Evolutionary conservation across 192 early-diverging fungal species (phyloP), one percentile per base, ranked within the genome.

Genomic region (Gigaspora rosea): DNA sequence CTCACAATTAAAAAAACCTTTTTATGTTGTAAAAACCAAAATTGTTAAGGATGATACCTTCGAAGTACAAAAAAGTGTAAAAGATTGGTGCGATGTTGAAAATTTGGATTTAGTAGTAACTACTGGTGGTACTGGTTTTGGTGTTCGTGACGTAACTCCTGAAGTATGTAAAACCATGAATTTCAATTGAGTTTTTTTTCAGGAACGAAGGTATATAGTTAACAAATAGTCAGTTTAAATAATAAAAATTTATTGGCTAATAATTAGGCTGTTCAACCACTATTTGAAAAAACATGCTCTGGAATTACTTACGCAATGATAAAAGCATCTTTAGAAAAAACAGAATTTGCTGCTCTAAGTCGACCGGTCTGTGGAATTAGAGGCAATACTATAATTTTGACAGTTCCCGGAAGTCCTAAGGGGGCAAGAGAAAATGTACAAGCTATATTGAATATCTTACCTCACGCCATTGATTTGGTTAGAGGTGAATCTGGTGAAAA

Each of bases 41-140:
- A 74, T 84, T 71, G 85, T 91, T 1, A 77, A 85, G 2, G 93
- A 93, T 82, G 82, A 90, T n/a, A 57, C 78, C 12, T 59, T 78
- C n/a, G 63, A 75, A 41, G 93, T 93, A 59, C 78, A 86, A 49
- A 79, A 82, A 27, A 77, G 79, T 4, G 81, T 92, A 49, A 80
- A 73, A 13, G 51, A 77, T 16, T 91, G 90, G 90, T 81, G 82
- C 73, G 82, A 82, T 73, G 80, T 76, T 2, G 68, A 82, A 0
- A 63, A 83, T 20, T 73, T 91, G 50, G 87, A 92, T 51, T 80
- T 98, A n/a, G 80, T 97, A 13, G 66, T 97, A 8, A 90, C 93
- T 0, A 90, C 94, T 7, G 97, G 97, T 5, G 97, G 97, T n/a
- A 99, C 97, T 7, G 97, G 97, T 1, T 90, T 99, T 72, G 90